Evolutionary conservation across 371 early-diverging fungal genomes (phyloP), one percentile per base, ranked within the genome.

Genomic region (Blakeslea trispora): DNA sequence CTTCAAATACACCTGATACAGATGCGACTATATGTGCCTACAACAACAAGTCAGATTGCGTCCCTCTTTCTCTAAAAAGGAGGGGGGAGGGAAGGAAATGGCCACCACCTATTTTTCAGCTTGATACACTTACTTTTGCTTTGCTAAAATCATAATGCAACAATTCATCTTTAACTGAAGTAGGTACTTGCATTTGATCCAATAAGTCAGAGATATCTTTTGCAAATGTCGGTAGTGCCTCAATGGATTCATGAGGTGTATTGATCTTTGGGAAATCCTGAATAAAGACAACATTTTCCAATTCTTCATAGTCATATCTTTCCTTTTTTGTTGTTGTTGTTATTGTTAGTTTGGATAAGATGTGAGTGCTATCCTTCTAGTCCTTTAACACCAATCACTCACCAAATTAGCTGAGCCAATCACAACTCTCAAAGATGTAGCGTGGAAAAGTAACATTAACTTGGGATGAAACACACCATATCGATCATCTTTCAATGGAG

Each of bases 361-460:
- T 14, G 19, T 5, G n/a, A 21, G 14, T 3, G 17, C 39, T 9
- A 35, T 37, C 15, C 15, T 41, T 32, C n/a, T 10, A 11, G 13
- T 8, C 23, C n/a, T 41, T 23, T 14, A 40, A 21, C 40, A 17
- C 3, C 5, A 40, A 24, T 18, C 21, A 47, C 55, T 42, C 61
- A 78, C 78, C 61, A 78, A 48, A 48, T 78, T 78, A 4, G 75
- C 79, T 1, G 79, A 78, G 14, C 79, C 75, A 48, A 78, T 75
- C 2, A 78, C 75, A 1, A 78, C 74, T 14, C 79, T 63, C 28
- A 78, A 9, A n/a, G 69, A 71, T 1, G 56, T 44, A 11, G 59
- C 53, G 21, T 65, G 68, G 19, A 78, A 66, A 10, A 78, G 43
- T 1, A 78, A 51, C 79, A 78, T 78, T 13, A 78, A 41, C 34